Evolutionary conservation across 23 red algal species (phyloP).

Genomic region (Gracilaria caudata): DNA sequence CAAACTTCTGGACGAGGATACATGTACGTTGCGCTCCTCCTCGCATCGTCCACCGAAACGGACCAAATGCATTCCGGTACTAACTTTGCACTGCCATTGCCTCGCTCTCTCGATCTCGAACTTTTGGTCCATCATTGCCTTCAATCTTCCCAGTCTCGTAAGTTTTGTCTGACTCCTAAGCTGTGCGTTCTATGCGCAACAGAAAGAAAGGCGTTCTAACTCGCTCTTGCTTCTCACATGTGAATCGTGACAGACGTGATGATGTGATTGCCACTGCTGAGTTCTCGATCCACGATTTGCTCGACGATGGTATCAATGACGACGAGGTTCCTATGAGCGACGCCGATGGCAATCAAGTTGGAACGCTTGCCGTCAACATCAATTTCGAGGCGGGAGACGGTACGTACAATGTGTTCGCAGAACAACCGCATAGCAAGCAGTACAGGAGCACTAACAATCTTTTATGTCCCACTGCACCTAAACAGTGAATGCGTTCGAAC

Average conservation of each 20-base stretch:
- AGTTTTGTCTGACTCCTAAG: background rate
- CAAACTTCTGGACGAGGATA: slow-evolving; percentile 71
- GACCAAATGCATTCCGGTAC: too few relatives aligned
- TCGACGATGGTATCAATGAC: slow-evolving; percentile 56
- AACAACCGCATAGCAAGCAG: background rate
- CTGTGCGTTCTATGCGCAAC: too few relatives aligned
- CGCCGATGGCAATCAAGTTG: slow-evolving; percentile 42
- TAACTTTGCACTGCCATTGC: too few relatives aligned
- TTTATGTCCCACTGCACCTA: background rate
- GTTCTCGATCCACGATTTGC: slow-evolving; percentile 45
- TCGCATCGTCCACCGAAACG: background rate
- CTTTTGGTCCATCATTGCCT: background rate
- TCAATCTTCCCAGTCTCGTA: background rate
- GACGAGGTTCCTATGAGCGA: slow-evolving; percentile 1
- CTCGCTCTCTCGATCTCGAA: background rate
- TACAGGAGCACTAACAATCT: background rate
- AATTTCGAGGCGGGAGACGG: slow-evolving; percentile 65
- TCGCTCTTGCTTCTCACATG: too few relatives aligned
- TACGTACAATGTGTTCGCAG: background rate
- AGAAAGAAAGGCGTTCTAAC: too few relatives aligned
- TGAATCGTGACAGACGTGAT: slow-evolving; percentile 47
- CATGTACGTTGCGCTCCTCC: slow-evolving; percentile 29
- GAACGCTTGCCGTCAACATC: slow-evolving; percentile 61
- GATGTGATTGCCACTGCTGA: slow-evolving; percentile 58
- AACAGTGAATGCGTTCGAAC: slow-evolving; percentile 44